Evolutionary conservation across 2,329 filamentous ascomycete genomes (phyloP).

Genomic region (Pseudogymnoascus sp.): DNA sequence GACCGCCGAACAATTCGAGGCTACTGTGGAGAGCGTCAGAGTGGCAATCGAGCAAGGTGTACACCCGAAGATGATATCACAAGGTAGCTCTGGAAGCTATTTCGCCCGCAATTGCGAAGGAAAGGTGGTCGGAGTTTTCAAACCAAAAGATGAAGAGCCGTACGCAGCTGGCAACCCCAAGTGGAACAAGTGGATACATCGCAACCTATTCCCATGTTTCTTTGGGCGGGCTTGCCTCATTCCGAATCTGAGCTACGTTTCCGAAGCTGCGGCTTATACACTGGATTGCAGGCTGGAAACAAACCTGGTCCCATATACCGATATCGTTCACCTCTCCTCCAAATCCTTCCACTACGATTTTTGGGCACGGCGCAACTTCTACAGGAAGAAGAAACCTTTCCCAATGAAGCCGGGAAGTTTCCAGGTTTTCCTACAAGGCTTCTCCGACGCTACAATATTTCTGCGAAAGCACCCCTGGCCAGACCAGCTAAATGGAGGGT

Average conservation of each 20-base stretch:
- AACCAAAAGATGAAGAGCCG: slow-evolving; percentile 97
- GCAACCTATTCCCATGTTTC: slow-evolving; percentile 94
- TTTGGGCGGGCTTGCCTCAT: slow-evolving; percentile 93
- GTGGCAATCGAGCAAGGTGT: slow-evolving; percentile 81
- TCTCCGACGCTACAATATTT: slow-evolving; percentile 94
- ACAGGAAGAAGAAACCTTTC: slow-evolving; percentile 76
- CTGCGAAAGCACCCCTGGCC: slow-evolving; percentile 94
- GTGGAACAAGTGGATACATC: slow-evolving; percentile 99
- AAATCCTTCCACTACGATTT: slow-evolving; percentile 98
- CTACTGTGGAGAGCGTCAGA: slow-evolving; percentile 81
- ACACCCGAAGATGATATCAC: slow-evolving; percentile 91
- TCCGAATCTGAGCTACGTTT: slow-evolving; percentile 95
- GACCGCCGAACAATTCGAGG: slow-evolving; percentile 75
- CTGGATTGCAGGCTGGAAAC: slow-evolving; percentile 85
- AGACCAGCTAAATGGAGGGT: slow-evolving; percentile 61
- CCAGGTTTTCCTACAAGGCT: slow-evolving; percentile 94
- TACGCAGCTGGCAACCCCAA: slow-evolving; percentile 96
- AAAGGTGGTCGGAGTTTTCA: slow-evolving; percentile 95
- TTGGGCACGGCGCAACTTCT: slow-evolving; percentile 85
- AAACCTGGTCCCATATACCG: slow-evolving; percentile 90
- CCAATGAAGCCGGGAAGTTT: slow-evolving; percentile 92
- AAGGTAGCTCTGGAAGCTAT: slow-evolving; percentile 96
- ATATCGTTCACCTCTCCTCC: slow-evolving; percentile 86
- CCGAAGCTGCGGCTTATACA: slow-evolving; percentile 92
- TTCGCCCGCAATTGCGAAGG: slow-evolving; percentile 88